Conservation (phyloP, 768 basidiomycete genomes). For the Serendipita sp. region DNA sequence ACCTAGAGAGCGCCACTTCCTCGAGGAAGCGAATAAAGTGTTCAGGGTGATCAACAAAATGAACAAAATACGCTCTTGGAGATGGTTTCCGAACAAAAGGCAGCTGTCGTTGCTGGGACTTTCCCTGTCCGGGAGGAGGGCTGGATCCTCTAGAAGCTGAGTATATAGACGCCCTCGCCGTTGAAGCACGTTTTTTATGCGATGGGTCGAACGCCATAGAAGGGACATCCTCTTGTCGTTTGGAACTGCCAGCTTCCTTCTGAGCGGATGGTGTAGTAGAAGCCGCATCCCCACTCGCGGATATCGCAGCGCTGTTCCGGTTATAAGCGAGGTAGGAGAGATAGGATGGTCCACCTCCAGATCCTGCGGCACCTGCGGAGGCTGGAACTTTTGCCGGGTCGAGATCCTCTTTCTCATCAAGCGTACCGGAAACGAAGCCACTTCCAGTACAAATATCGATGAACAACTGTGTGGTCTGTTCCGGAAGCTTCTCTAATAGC, state of each 20-base stretch:
- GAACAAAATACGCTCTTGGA: constrained; percentile 77
- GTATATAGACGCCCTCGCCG: constrained; percentile 15
- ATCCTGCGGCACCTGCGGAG: constrained; percentile 17
- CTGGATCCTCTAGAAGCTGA: constrained; percentile 15
- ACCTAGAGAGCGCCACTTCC: constrained; percentile 60
- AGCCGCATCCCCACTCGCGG: constrained; percentile 12
- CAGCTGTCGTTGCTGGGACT: constrained; percentile 11
- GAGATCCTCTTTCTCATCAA: constrained; percentile 25
- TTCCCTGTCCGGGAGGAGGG: constrained; percentile 12
- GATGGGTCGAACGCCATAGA: background rate
- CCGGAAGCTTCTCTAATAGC: constrained; percentile 64
- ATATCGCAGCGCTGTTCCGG: constrained; percentile 29
- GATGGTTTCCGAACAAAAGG: constrained; percentile 43
- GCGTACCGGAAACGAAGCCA: constrained; percentile 23
- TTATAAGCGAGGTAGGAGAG: constrained; percentile 67
- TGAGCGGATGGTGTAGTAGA: constrained; percentile 22
- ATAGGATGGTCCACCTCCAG: constrained; percentile 39
- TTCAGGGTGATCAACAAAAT: constrained; percentile 77
- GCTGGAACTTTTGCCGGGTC: constrained; percentile 10
- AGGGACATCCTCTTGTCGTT: constrained; percentile 18
- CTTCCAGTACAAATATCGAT: constrained; percentile 78
- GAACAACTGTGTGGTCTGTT: constrained; percentile 78
- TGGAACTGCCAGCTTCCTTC: constrained; percentile 20
- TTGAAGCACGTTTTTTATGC: constrained; percentile 15
- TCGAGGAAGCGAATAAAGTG: constrained; percentile 82